Evolutionary conservation across 805 yeast genomes (phyloP), one percentile per base, ranked within the genome.

Genomic region (Metschnikowia corniflorae): DNA sequence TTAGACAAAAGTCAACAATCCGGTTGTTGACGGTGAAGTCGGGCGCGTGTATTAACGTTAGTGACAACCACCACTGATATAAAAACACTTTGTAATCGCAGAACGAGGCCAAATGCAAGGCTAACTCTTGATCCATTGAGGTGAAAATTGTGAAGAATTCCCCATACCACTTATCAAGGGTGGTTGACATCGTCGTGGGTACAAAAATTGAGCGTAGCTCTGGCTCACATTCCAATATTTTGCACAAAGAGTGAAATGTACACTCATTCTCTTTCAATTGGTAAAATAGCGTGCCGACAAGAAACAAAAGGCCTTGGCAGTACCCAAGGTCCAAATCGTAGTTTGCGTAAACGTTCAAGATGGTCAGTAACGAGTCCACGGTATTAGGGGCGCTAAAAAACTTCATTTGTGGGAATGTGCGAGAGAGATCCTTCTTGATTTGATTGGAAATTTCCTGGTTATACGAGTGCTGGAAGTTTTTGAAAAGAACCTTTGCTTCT

Each of bases 1-100:
- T 45, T 58, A 68, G 55, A 63, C 73, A 51, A 61, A 61, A 60
- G 65, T 83, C 70, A 68, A 78, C 57, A 55, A 66, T 54, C 60
- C 73, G 45, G 65, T 71, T 51, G 59, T 67, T 65, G 60, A 76
- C 47, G 39, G 66, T 55, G 60, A 68, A 45, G 33, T 65, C 71
- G 1, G 85, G 85, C n/a, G 79, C 67, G 27, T 80, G 79, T 21
- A 76, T 75, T 2, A 81, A 75, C 44, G 68, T 71, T 42, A 78
- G 71, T 1, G 82, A 73, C 31, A 79, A 54, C 68, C 82, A 78
- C 86, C 86, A 79, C 51, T 80, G 84, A 33, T 71, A 71, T n/a
- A 78, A 64, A 53, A 68, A 77, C 31, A 60, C 71, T 41, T 63
- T 70, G 47, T 61, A 59, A 49, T 63, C 80, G 47, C 61, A 68